These are phyloP conservation scores for Neonectria magnoliae DNA, from an alignment of 2,329 filamentous ascomycete genomes.

Conservation along the genomic window DNA sequence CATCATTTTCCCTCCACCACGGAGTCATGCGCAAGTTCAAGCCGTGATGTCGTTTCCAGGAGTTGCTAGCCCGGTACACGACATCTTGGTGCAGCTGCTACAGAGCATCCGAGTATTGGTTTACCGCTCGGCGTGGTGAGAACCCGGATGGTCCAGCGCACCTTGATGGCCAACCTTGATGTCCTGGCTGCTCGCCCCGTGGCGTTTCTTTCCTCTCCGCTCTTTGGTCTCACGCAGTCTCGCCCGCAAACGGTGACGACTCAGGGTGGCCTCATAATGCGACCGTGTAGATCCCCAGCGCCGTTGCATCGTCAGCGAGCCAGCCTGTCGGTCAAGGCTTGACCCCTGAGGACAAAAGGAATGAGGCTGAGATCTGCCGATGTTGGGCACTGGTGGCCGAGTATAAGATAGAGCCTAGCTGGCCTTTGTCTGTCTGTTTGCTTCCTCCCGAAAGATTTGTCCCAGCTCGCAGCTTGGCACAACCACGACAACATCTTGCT, in stretches of 20 bases:
- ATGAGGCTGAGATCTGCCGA: slow-evolving; percentile 16
- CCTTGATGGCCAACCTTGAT: slow-evolving; percentile 45
- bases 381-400: slow-evolving; percentile 1
- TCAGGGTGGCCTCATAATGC: not conserved
- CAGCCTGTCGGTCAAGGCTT: not conserved
- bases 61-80: slow-evolving; percentile 10
- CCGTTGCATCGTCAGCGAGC: slow-evolving; percentile 12
- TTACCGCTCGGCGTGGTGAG: slow-evolving; percentile 23
- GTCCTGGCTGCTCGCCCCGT: slow-evolving; percentile 21
- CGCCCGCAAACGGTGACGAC: slow-evolving; percentile 1
- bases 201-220: not conserved
- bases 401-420: slow-evolving; percentile 23
- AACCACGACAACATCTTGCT: not conserved
- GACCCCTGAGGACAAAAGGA: not conserved
- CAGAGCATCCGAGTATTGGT: not conserved
- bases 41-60: not conserved
- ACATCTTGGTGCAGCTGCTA: not conserved
- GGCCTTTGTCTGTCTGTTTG: slow-evolving; percentile 1
- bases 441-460: not conserved
- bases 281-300: slow-evolving; percentile 13
- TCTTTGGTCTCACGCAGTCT: not conserved
- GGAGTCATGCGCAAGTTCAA: not conserved
- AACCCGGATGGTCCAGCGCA: slow-evolving; percentile 40
- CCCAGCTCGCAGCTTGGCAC: not conserved
- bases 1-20: not conserved